Percentiles rank a stretch among this genome's conserved stretches.
Evolutionary conservation across 2,329 filamentous ascomycete species (phyloP).

Genomic region (Ophiosphaerella herpotricha): DNA sequence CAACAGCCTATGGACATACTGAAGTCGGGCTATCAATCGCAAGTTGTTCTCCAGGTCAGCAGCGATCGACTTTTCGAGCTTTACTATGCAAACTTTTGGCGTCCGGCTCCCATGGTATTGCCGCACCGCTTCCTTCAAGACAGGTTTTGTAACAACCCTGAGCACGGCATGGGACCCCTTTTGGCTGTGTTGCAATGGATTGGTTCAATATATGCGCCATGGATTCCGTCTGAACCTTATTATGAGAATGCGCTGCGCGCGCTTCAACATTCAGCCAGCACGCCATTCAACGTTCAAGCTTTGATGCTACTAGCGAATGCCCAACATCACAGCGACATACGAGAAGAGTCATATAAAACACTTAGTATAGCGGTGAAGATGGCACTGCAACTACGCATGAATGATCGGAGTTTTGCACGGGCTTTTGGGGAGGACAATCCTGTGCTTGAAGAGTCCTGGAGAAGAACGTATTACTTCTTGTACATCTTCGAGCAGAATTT

Average conservation of each 20-base stretch:
- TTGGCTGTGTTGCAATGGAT: constrained; percentile 32
- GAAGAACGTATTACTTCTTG: constrained; percentile 85
- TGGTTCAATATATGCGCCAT: constrained; percentile 33
- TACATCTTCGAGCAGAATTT: constrained; percentile 79
- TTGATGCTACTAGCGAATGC: constrained; percentile 75
- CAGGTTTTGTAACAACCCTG: constrained; percentile 8
- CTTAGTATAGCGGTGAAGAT: constrained; percentile 69
- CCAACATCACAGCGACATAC: constrained; percentile 76
- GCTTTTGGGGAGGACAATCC: constrained; percentile 65
- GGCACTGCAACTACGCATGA: constrained; percentile 75
- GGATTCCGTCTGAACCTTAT: constrained; percentile 28
- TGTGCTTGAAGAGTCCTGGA: constrained; percentile 78
- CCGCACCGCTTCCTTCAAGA: constrained; percentile 48
- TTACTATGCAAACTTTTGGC: constrained; percentile 53
- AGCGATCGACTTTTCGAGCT: constrained; percentile 29
- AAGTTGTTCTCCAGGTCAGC: constrained; percentile 23
- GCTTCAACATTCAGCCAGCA: constrained; percentile 15
- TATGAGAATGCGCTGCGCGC: constrained; percentile 25
- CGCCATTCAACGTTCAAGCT: constrained; percentile 69
- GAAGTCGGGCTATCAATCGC: neutral
- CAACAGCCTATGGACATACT: neutral
- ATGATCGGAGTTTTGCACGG: constrained; percentile 68
- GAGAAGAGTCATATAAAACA: constrained; percentile 68
- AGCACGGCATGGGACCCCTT: constrained; percentile 23
- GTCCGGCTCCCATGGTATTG: constrained; percentile 58